Conservation (phyloP, 305 asterid species). For the Stenogyne calaminthoides region DNA sequence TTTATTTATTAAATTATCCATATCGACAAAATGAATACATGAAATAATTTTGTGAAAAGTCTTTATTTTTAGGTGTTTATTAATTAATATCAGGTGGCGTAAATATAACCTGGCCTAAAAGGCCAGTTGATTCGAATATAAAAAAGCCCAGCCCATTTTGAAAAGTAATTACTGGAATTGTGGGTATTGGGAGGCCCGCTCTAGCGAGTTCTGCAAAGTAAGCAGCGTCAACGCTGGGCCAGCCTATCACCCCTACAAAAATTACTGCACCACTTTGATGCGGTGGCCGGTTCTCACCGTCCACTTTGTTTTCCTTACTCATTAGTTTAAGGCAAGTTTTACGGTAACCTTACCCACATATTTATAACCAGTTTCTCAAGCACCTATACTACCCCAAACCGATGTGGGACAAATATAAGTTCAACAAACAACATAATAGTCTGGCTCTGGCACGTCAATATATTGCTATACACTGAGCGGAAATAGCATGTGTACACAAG, state of each 20-base stretch:
- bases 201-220: constrained; percentile 93
- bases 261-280: constrained; percentile 68
- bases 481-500: too few relatives aligned
- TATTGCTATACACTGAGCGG: too few relatives aligned
- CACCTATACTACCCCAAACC: constrained; percentile 24
- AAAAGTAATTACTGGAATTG: neutral
- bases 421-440: too few relatives aligned
- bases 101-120: too few relatives aligned
- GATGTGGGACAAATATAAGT: constrained; percentile 82
- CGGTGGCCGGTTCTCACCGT: constrained; percentile 89
- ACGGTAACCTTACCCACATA: rapidly evolving
- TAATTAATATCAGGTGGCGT: too few relatives aligned
- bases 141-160: too few relatives aligned
- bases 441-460: too few relatives aligned
- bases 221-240: constrained; percentile 96
- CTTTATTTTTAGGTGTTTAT: too few relatives aligned
- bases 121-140: too few relatives aligned
- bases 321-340: constrained; percentile 89
- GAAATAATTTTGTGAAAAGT: too few relatives aligned
- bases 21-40: too few relatives aligned
- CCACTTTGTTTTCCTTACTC: constrained; percentile 99
- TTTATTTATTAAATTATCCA: too few relatives aligned
- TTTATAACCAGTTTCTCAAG: constrained; percentile 16
- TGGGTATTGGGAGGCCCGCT: constrained; percentile 92
- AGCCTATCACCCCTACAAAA: constrained; percentile 99